Conservation (phyloP, 179 eudicot genomes). For the Beta corolliflora region DNA sequence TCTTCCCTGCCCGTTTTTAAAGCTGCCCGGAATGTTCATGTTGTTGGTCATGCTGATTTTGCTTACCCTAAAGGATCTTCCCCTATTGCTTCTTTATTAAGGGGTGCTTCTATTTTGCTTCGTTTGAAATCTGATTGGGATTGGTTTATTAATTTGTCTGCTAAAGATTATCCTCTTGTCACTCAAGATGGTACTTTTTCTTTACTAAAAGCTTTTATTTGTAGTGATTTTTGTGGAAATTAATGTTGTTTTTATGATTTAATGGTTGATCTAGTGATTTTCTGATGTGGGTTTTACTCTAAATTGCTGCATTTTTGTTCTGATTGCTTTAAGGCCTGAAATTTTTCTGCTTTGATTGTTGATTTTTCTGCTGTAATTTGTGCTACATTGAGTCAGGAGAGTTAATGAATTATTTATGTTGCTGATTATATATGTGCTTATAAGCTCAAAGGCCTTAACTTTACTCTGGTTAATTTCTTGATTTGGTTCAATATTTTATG, state of each 20-base stretch:
- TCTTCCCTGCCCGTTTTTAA: constrained; percentile 46
- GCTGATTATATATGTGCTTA: neutral
- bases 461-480: neutral
- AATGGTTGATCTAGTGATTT: neutral
- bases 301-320: constrained; percentile 57
- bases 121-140: constrained; percentile 58
- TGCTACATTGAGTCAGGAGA: neutral
- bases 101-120: constrained; percentile 77
- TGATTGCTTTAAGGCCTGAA: neutral
- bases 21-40: constrained; percentile 79
- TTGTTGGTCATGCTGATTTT: constrained; percentile 69
- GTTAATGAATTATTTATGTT: neutral
- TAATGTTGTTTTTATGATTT: neutral
- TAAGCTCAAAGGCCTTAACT: too few species aligned
- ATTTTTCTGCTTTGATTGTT: neutral
- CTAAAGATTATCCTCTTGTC: constrained; percentile 83
- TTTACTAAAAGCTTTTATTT: neutral
- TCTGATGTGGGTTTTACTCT: constrained; percentile 30
- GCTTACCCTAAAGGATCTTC: constrained; percentile 59
- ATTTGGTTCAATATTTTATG: neutral
- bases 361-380: neutral
- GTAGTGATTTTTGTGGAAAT: neutral
- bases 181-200: constrained; percentile 68
- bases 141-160: constrained; percentile 82
- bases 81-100: constrained; percentile 51